A percentile compares a stretch with the other conserved stretches of the same genome.
Conservation (phyloP, 2,329 filamentous ascomycete genomes). For the Periglandula ipomoeae region DNA sequence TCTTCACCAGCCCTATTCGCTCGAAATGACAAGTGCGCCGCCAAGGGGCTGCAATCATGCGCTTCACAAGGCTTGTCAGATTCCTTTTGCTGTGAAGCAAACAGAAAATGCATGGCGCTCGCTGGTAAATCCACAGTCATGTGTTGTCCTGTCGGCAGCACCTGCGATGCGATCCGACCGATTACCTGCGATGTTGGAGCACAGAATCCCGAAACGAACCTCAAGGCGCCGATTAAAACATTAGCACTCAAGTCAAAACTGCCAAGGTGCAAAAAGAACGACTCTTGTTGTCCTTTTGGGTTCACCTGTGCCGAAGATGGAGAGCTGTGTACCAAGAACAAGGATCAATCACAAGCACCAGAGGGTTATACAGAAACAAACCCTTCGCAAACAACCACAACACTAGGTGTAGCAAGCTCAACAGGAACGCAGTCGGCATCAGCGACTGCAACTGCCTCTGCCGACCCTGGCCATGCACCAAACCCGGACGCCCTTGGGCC, state of each 20-base stretch:
- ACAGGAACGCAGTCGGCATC: neutral
- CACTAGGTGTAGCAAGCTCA: neutral
- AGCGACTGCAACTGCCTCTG: constrained; percentile 6
- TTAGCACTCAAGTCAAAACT: constrained; percentile 49
- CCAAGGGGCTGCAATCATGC: constrained; percentile 42
- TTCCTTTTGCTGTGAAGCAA: constrained; percentile 56
- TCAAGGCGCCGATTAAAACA: constrained; percentile 56
- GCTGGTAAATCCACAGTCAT: constrained; percentile 58
- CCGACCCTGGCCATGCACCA: constrained; percentile 5
- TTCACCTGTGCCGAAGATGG: constrained; percentile 49
- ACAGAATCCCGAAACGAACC: constrained; percentile 50
- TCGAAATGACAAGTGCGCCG: constrained; percentile 41
- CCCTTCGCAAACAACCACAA: constrained; percentile 13
- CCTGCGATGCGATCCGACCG: constrained; percentile 52
- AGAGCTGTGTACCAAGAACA: constrained; percentile 39
- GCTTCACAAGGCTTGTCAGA: constrained; percentile 41
- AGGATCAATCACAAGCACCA: constrained; percentile 37
- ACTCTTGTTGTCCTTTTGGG: constrained; percentile 63
- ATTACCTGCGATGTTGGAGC: constrained; percentile 54
- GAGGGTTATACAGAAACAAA: constrained; percentile 17
- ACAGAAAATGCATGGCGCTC: constrained; percentile 48
- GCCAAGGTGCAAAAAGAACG: constrained; percentile 41
- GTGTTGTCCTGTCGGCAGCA: constrained; percentile 54
- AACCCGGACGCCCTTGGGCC: constrained; percentile 16
- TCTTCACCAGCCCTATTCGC: constrained; percentile 26